Conservation (phyloP, 192 early-diverging fungal species). For the Linnemannia hyalina region DNA sequence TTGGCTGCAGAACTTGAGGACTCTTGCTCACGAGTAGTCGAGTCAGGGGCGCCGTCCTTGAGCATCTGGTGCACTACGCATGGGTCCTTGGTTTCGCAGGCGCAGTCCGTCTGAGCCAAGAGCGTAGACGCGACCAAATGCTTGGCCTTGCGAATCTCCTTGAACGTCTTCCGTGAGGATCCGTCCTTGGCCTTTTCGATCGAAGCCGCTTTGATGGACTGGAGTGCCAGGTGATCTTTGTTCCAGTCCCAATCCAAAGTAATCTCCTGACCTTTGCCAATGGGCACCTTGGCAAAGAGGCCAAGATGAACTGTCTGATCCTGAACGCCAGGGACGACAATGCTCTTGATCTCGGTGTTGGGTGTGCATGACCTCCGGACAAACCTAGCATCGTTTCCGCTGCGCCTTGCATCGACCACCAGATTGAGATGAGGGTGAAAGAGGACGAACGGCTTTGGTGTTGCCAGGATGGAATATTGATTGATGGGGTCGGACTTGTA, state of each 20-base stretch:
- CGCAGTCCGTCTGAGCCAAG: constrained; percentile 60
- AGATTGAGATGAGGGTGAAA: constrained; percentile 76
- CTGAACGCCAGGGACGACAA: constrained; percentile 64
- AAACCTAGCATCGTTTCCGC: constrained; percentile 78
- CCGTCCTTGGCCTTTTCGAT: constrained; percentile 40
- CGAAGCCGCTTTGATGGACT: constrained; percentile 31
- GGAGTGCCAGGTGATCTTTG: constrained; percentile 57
- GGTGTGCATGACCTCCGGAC: constrained; percentile 75
- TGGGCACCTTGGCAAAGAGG: constrained; percentile 70
- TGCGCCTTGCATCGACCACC: constrained; percentile 76
- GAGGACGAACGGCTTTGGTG: constrained; percentile 72
- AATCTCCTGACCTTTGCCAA: constrained; percentile 75
- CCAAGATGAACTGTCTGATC: constrained; percentile 73
- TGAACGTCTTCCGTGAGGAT: constrained; percentile 22
- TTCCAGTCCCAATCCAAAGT: constrained; percentile 83
- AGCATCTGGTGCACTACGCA: constrained; percentile 61
- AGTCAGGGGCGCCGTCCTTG: constrained; percentile 47
- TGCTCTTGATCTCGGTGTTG: constrained; percentile 74
- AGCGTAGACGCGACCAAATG: constrained; percentile 52
- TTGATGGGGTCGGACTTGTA: constrained; percentile 77
- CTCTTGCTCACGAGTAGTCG: constrained; percentile 28
- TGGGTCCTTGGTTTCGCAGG: constrained; percentile 55
- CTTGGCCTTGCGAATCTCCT: constrained; percentile 44
- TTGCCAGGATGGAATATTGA: constrained; percentile 74
- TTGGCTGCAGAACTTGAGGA: constrained; percentile 12